Percentiles rank a stretch among this genome's conserved stretches.
phyloP scores from a whole-genome alignment of 1,139 yeast species.

The Kodamaea suecica region DNA sequence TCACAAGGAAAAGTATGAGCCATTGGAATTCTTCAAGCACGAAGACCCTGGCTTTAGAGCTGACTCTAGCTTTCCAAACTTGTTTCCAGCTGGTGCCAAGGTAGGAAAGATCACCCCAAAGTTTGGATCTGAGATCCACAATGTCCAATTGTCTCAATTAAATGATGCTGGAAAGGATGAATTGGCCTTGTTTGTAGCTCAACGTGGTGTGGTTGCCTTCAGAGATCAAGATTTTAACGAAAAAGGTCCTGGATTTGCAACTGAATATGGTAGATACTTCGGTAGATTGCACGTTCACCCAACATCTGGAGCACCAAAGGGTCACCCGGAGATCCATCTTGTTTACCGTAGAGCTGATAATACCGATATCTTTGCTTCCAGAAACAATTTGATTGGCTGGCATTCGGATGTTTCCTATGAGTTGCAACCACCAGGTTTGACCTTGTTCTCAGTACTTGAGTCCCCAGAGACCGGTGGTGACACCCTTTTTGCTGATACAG shows the following conservation, averaged over 20 bases:
- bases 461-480: constrained; percentile 19
- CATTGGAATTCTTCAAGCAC: constrained; percentile 47
- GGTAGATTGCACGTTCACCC: constrained; percentile 67
- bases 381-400: constrained; percentile 14
- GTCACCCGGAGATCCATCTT: constrained; percentile 58
- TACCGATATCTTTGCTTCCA: constrained; percentile 12
- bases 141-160: constrained; percentile 56
- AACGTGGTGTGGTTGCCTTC: constrained; percentile 67
- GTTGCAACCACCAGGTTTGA: constrained; percentile 17
- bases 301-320: constrained; percentile 65
- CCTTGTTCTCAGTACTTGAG: constrained; percentile 16
- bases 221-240: constrained; percentile 62
- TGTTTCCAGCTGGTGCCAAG: constrained; percentile 41
- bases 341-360: constrained; percentile 52
- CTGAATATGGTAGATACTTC: constrained; percentile 30
- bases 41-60: constrained; percentile 56
- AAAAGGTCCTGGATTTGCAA: constrained; percentile 50
- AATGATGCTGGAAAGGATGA: constrained; percentile 56
- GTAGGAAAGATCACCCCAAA: constrained; percentile 54
- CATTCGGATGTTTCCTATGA: constrained; percentile 19
- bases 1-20: constrained; percentile 38
- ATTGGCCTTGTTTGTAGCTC: constrained; percentile 59
- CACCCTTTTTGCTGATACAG: constrained; percentile 34
- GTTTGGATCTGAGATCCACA: constrained; percentile 60
- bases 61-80: constrained; percentile 50